Percentiles rank a stretch among this genome's conserved stretches.
Evolutionary conservation across 1,284 basidiomycete genomes (phyloP).

Genomic region (Microbotryomycetes sp.): DNA sequence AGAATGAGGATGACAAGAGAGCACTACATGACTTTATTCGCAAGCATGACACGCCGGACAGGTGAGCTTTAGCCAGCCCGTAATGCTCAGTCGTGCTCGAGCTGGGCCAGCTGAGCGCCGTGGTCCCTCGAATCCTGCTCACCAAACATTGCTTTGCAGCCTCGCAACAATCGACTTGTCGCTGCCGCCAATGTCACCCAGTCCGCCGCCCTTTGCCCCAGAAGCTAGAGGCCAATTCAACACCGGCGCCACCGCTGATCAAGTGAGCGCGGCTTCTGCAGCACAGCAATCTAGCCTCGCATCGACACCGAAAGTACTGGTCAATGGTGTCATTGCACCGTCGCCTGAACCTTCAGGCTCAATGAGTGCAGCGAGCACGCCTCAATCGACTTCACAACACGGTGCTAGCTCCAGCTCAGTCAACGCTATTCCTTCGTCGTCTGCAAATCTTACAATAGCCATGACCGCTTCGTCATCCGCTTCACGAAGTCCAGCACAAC

Average conservation of each 20-base stretch:
- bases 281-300: not conserved
- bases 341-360: not conserved
- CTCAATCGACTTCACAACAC: constrained; percentile 2
- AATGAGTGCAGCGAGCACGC: constrained; percentile 11
- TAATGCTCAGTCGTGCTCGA: not conserved
- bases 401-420: not conserved
- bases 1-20: not conserved
- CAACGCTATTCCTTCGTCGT: not conserved
- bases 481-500: not conserved
- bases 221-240: not conserved
- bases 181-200: constrained; percentile 19
- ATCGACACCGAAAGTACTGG: not conserved
- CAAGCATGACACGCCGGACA: constrained; percentile 8
- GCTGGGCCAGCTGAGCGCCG: not conserved
- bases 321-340: not conserved
- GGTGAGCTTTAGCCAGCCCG: constrained; percentile 8
- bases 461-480: not conserved
- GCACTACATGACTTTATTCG: constrained; percentile 23
- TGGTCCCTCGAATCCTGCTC: not conserved
- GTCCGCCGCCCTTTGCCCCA: constrained; percentile 8
- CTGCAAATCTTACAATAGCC: not conserved
- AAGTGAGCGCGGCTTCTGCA: not conserved
- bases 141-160: constrained; percentile 1
- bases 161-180: constrained; percentile 19
- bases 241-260: not conserved